Base-by-base conservation (phyloP, 1,139 yeast genomes). In the Magnusiomyces sp. region DNA sequence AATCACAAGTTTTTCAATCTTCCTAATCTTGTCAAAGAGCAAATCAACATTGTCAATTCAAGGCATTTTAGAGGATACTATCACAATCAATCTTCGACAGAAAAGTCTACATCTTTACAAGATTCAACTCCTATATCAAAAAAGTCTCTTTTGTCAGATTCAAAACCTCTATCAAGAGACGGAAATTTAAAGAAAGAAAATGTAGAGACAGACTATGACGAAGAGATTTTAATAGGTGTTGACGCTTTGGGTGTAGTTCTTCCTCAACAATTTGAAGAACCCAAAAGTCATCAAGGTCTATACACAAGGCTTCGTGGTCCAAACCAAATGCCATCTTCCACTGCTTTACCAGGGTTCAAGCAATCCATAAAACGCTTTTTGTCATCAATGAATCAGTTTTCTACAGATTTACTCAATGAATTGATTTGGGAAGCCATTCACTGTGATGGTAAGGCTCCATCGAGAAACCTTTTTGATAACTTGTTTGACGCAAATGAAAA, bases 261-360 rank as follows among this genome's bases (percentile, higher is more conserved):
- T 19, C 40, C 40, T 7, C 43, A 36, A 17, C 46, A 16, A 16
- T 5, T 46, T 17, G 49, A 19, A 16, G 45, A 43, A 16, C 45
- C 45, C 17, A 11, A 14, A 2, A 33, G 20, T 9, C 39, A 43
- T 10, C 16, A 32, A 4, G 37, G 33, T 17, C 7, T 46, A 9
- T 43, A 40, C 38, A 34, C 29, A n/a, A 46, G 42, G 49, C 40
- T 49, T 6, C 40, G 45, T 1, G 51, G 51, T 5, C 51, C 51
- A 17, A 49, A 49, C 40, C 51, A 49, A 23, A 46, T 45, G 48
- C 49, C 49, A 9, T 33, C 43, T 10, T 16, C 40, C 5, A 33
- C 46, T 2, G 33, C 43, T 2, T 23, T 46, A 11, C 51, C 49
- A 3, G 45, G 43, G 14, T 49, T 49, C 33, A 42, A 46, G 14